Conservation (phyloP, 768 basidiomycete genomes). For the Macrolepiota albuminosa region DNA sequence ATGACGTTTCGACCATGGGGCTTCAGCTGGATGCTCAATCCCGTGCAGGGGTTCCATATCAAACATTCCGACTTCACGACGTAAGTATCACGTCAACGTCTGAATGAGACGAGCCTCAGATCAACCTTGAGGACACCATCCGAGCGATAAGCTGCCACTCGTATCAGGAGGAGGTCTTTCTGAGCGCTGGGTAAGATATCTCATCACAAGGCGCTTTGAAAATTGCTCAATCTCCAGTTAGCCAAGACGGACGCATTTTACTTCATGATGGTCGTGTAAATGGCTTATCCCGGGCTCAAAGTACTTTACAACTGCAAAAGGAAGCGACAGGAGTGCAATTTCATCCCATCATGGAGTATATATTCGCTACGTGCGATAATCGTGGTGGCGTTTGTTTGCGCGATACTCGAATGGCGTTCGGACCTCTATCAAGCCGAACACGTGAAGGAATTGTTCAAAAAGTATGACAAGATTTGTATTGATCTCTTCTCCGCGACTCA, state of each 20-base stretch:
- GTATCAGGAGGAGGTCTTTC: slow-evolving; percentile 59
- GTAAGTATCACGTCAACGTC: slow-evolving; percentile 8
- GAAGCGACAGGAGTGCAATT: slow-evolving; percentile 64
- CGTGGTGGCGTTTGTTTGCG: slow-evolving; percentile 60
- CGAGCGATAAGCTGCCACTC: slow-evolving; percentile 64
- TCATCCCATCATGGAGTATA: slow-evolving; percentile 63
- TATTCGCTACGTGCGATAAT: slow-evolving; percentile 64
- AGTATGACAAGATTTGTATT: slow-evolving; percentile 23
- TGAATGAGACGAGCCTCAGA: neutral
- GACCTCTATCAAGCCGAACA: slow-evolving; percentile 38
- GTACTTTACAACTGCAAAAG: slow-evolving; percentile 43
- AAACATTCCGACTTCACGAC: slow-evolving; percentile 26
- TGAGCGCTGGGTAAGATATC: slow-evolving; percentile 58
- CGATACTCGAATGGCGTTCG: slow-evolving; percentile 73
- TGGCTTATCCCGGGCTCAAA: slow-evolving; percentile 34
- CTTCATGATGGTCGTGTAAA: slow-evolving; percentile 53
- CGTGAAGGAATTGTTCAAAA: slow-evolving; percentile 51
- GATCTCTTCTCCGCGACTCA: neutral
- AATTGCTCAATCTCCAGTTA: slow-evolving; percentile 19
- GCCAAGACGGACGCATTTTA: slow-evolving; percentile 67
- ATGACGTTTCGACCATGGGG: slow-evolving; percentile 41
- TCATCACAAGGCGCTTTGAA: slow-evolving; percentile 9
- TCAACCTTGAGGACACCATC: slow-evolving; percentile 49
- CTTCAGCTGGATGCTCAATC: slow-evolving; percentile 12
- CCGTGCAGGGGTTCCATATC: slow-evolving; percentile 12